Base-by-base conservation (phyloP, 768 basidiomycete species). In the Suillus brevipes region DNA sequence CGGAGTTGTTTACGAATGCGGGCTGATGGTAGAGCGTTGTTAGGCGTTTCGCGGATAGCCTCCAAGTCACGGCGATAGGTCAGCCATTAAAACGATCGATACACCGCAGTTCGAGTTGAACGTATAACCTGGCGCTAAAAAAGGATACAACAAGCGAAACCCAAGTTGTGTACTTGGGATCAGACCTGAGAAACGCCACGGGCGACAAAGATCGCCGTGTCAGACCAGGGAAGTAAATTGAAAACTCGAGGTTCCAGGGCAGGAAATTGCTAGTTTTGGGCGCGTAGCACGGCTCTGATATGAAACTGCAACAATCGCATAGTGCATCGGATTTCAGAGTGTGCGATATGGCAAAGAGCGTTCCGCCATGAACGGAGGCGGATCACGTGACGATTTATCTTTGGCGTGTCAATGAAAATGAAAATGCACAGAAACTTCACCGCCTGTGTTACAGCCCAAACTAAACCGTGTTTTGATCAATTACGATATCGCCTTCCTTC, bases 51-150 rank as follows among this genome's bases (percentile, higher is more conserved):
- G 68, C 67, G 37, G 67, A 76, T 75, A 78, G 75, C 75, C 73
- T 57, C 73, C 9, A 71, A 47, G 75, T 68, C 67, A 72, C 73
- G 75, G 75, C 72, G 73, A 75, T 76, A 69, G 69, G 69, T 31
- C 66, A 61, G 58, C 64, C n/a, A 67, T 75, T 78, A 76, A 76
- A 77, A 78, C 75, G 75, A 71, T 70, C 67, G 65, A 75, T 68
- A 75, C 76, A 78, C 75, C 64, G 75, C 74, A 67, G 67, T 67
- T 71, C 66, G 64, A 66, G 60, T 65, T 65, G 61, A 69, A 68
- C 66, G 67, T 64, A 66, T 40, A 61, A 67, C 57, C 69, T 64
- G 67, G 64, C 45, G 65, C 75, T 73, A 74, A 71, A 71, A 71
- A 67, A 37, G 72, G 69, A 62, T 61, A 65, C 37, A 65, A 61